These are phyloP conservation scores for Jamesozyma rosinii DNA, from an alignment of 805 yeast species.

Conservation along the genomic window DNA sequence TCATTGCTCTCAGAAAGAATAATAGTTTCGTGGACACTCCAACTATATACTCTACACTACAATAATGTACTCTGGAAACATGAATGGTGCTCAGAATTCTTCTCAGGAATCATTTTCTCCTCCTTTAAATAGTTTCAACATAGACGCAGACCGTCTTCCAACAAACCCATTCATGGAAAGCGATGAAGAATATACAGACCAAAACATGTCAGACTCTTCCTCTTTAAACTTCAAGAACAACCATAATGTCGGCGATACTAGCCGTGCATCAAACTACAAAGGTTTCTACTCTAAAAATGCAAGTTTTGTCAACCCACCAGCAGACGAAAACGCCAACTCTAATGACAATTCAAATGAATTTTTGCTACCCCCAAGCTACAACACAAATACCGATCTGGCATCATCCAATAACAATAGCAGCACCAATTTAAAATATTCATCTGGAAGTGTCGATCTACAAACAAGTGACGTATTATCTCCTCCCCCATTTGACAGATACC, in stretches of 20 bases:
- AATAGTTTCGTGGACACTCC: too few relatives aligned
- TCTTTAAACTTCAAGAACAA: constrained; percentile 1
- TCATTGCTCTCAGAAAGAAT: too few relatives aligned
- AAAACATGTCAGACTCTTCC: constrained; percentile 1
- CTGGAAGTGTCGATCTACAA: constrained; percentile 7
- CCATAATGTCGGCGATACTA: not conserved
- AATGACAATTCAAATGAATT: not conserved
- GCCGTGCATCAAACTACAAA: constrained; percentile 19
- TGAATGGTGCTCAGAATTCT: too few relatives aligned
- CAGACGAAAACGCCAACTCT: constrained; percentile 3
- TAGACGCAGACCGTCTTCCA: not conserved
- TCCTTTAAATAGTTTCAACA: not conserved
- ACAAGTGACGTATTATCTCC: constrained; percentile 34
- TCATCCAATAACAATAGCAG: not conserved
- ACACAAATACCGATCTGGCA: not conserved
- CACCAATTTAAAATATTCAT: not conserved
- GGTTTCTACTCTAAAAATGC: constrained; percentile 26
- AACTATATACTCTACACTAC: not conserved
- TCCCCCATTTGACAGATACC: constrained; percentile 60
- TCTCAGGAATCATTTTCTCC: constrained; percentile 10
- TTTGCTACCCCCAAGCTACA: constrained; percentile 1
- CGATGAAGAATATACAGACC: constrained; percentile 10
- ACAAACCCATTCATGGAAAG: constrained; percentile 10
- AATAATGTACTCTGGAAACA: too few relatives aligned
- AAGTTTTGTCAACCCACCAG: constrained; percentile 3